phyloP scores from a whole-genome alignment of 2,329 filamentous ascomycete genomes.

The Byssoonygena ceratinophila region DNA sequence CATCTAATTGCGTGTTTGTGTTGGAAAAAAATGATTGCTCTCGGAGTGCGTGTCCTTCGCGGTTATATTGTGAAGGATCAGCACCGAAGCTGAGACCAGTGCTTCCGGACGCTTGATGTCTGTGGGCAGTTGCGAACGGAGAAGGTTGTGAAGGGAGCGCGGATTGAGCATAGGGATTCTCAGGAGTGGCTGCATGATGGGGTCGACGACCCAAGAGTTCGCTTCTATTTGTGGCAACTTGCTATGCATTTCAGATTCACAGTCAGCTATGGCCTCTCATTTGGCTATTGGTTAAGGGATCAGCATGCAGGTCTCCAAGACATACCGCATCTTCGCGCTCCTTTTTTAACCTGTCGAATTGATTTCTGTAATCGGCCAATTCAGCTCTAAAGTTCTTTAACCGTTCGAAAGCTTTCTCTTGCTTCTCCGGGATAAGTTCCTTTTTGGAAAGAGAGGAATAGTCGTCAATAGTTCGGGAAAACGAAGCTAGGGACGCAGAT shows the following conservation, averaged over 20 bases:
- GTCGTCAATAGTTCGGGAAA: conserved; percentile 84
- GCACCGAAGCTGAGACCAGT: conserved; percentile 39
- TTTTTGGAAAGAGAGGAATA: conserved; percentile 77
- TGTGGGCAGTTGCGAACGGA: conserved; percentile 30
- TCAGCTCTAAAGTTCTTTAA: conserved; percentile 77
- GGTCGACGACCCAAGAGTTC: conserved; percentile 80
- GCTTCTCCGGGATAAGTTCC: conserved; percentile 82
- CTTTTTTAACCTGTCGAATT: conserved; percentile 67
- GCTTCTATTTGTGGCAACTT: conserved; percentile 57
- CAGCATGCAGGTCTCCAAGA: background rate
- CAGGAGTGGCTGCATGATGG: conserved; percentile 66
- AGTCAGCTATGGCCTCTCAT: background rate
- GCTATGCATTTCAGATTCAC: conserved; percentile 26
- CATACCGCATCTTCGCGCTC: conserved; percentile 62
- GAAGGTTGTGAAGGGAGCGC: conserved; percentile 34
- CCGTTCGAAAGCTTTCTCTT: conserved; percentile 78
- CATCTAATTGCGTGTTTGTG: conserved; percentile 78
- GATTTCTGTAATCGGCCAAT: conserved; percentile 64
- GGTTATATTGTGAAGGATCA: conserved; percentile 46
- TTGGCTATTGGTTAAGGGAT: background rate
- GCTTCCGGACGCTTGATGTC: conserved; percentile 22
- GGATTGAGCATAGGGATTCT: conserved; percentile 78
- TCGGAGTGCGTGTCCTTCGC: conserved; percentile 73
- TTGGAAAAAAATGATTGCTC: conserved; percentile 80
- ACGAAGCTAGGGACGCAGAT: conserved; percentile 66